A percentile compares a stretch with the other conserved stretches of the same genome.
Conservation (phyloP, 1,284 basidiomycete genomes). For the Phlebopus sp. region DNA sequence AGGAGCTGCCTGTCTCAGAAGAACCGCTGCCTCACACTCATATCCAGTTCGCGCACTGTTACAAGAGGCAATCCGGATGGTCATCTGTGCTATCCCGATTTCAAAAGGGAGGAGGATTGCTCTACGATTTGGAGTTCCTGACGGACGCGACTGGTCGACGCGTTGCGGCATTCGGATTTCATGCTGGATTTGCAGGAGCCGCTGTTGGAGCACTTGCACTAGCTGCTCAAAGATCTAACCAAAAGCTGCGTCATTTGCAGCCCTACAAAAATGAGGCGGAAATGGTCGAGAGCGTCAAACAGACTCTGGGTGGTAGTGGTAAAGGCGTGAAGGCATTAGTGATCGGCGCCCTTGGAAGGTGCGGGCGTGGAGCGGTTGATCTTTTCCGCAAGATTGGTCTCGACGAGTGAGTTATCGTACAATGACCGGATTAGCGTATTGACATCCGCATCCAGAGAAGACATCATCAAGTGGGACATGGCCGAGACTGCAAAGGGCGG, state of each 20-base stretch:
- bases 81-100: conserved; percentile 86
- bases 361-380: conserved; percentile 95
- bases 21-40: conserved; percentile 90
- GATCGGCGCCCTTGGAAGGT: conserved; percentile 94
- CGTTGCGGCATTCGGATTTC: conserved; percentile 99
- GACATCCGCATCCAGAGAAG: conserved; percentile 56
- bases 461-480: conserved; percentile 98
- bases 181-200: conserved; percentile 97
- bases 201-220: conserved; percentile 89
- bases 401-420: conserved; percentile 63
- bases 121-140: conserved; percentile 98
- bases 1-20: conserved; percentile 86
- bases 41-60: conserved; percentile 99
- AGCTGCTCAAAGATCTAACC: conserved; percentile 65
- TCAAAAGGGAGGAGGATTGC: conserved; percentile 78
- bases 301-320: conserved; percentile 65
- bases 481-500: conserved; percentile 96
- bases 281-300: conserved; percentile 76
- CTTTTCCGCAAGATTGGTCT: conserved; percentile 93
- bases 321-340: conserved; percentile 88
- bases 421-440: background rate
- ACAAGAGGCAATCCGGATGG: conserved; percentile 97
- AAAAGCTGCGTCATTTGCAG: conserved; percentile 65
- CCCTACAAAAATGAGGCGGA: conserved; percentile 82
- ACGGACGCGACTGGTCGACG: conserved; percentile 83